Percentiles rank a stretch among this genome's conserved stretches.
phyloP scores from a whole-genome alignment of 495 filamentous ascomycete species.

The Amorphotheca resinae region DNA sequence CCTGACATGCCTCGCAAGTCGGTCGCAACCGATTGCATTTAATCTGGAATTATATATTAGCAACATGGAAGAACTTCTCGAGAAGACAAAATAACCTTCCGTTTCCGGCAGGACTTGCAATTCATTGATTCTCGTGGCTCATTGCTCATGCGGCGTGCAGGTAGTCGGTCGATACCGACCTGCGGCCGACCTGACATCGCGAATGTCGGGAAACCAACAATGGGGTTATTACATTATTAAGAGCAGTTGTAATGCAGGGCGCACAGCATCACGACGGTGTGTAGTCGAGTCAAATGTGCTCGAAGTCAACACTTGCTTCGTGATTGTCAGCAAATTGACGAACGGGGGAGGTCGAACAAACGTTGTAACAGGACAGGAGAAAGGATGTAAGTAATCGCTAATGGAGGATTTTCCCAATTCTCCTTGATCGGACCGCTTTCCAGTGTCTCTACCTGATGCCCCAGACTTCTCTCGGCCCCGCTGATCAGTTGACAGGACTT shows the following conservation, averaged over 20 bases:
- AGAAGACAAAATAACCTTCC: constrained; percentile 45
- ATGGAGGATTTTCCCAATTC: no score
- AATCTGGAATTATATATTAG: constrained; percentile 37
- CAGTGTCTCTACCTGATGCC: background rate
- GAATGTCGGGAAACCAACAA: background rate
- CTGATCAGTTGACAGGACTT: constrained; percentile 1
- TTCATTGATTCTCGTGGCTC: constrained; percentile 86
- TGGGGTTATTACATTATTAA: constrained; percentile 8
- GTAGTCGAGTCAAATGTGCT: background rate
- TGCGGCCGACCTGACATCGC: constrained; percentile 42
- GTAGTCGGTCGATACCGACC: constrained; percentile 75
- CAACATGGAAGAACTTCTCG: constrained; percentile 12
- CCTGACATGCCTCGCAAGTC: constrained; percentile 76
- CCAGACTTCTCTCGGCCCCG: background rate
- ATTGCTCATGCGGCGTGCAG: constrained; percentile 51
- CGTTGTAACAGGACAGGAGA: background rate
- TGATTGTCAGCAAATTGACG: no score
- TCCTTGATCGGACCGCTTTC: constrained; percentile 1
- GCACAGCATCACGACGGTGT: constrained; percentile 2
- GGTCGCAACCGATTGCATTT: constrained; percentile 80
- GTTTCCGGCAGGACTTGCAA: constrained; percentile 83
- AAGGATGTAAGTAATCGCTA: no score
- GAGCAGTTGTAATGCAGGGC: background rate
- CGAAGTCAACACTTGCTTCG: no score
- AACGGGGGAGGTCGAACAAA: background rate